Base-by-base conservation (phyloP, 2,329 filamentous ascomycete genomes). In the Aspergillus chevalieri region DNA sequence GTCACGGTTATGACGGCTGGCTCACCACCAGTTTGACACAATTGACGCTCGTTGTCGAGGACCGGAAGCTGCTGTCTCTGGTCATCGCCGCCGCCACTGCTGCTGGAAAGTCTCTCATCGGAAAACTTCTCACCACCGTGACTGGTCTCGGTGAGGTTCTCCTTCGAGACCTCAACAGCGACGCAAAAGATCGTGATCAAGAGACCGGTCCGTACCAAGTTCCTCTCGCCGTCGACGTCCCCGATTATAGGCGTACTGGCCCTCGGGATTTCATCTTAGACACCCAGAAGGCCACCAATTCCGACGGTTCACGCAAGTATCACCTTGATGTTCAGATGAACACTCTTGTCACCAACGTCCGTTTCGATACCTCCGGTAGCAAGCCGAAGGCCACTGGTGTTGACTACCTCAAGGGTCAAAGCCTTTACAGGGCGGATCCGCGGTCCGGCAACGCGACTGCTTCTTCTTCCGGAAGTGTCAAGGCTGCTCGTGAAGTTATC, bases 1-100 rank as follows among this genome's bases (percentile, higher is more conserved):
- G 79, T 4, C 82, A 85, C 56, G 82, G 82, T 10, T 78, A 74
- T 53, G 58, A 74, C 26, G 82, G 81, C 21, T 84, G 80, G 81
- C 70, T 83, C 15, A 63, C 66, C 22, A 81, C 77, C 1, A 72
- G 74, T 50, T 65, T 74, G 4, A 75, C 79, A 0, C 74, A 78
- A 6, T 64, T 83, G 41, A 71, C 65, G 12, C 70, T 83, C 24
- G 74, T 79, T 2, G 62, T 78, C 2, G 61, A 70, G 14, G 81
- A 85, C 51, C 66, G 70, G 1, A 74, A 81, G 60, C 70, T 84
- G 4, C 60, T 82, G 19, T 78, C 75, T 44, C 54, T 82, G 49
- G 61, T 82, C 28, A 59, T 73, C 10, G 77, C 77, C 2, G 78
- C 74, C 28, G 77, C 75, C 2, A 73, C 75, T n/a, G 78, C 78